Conservation (phyloP, 2,329 filamentous ascomycete genomes). For the Leptographium lundbergii region DNA sequence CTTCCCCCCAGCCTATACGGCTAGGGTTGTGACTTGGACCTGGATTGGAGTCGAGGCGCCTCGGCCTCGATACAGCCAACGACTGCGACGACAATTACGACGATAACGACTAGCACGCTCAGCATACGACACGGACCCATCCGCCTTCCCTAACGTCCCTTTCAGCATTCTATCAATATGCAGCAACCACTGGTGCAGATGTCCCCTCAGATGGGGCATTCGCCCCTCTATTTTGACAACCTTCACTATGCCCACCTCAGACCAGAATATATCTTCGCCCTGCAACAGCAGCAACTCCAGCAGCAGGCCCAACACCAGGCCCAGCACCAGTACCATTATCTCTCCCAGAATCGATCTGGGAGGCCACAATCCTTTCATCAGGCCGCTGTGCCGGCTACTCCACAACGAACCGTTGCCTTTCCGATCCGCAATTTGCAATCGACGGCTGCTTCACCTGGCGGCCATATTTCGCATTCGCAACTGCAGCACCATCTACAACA, state of each 20-base stretch:
- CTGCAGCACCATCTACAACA: constrained; percentile 7
- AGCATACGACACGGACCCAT: background rate
- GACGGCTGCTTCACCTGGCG: constrained; percentile 9
- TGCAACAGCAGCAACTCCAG: constrained; percentile 10
- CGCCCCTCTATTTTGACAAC: constrained; percentile 26
- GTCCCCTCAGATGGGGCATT: constrained; percentile 35
- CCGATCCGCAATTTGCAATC: constrained; percentile 24
- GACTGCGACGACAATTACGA: background rate
- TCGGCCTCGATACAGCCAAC: background rate
- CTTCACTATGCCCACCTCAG: constrained; percentile 17
- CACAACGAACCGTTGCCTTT: constrained; percentile 17
- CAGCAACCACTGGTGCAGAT: constrained; percentile 37
- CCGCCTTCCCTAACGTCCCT: background rate
- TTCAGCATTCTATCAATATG: background rate
- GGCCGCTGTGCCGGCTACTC: constrained; percentile 5
- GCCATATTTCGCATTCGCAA: constrained; percentile 14
- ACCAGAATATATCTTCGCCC: constrained; percentile 16
- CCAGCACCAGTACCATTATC: constrained; percentile 6
- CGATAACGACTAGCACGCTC: background rate
- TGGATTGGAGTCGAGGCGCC: background rate
- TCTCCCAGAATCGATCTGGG: constrained; percentile 6
- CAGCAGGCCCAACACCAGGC: background rate
- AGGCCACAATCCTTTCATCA: background rate
- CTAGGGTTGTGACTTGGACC: constrained; percentile 8
- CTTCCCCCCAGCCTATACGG: constrained; percentile 13